phyloP scores from a whole-genome alignment of 495 filamentous ascomycete species.

The Xylaria acuta region DNA sequence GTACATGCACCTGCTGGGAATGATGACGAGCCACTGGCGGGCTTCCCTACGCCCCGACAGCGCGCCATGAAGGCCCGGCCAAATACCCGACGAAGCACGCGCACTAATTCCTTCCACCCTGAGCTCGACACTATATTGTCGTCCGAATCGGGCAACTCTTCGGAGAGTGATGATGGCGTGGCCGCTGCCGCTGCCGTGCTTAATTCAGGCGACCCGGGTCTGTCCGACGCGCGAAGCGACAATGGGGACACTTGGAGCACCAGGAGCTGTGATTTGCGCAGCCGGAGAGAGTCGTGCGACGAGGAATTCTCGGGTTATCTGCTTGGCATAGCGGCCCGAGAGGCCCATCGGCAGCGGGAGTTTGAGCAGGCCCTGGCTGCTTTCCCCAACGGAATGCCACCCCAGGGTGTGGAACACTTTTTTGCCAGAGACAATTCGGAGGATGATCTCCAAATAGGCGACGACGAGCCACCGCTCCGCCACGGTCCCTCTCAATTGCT shows the following conservation, averaged over 20 bases:
- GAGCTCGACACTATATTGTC: constrained; percentile 48
- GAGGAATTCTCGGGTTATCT: constrained; percentile 75
- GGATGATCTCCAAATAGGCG: constrained; percentile 43
- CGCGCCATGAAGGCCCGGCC: constrained; percentile 46
- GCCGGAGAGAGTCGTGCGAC: constrained; percentile 67
- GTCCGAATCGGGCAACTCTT: constrained; percentile 44
- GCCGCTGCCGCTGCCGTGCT: constrained; percentile 33
- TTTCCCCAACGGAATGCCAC: constrained; percentile 54
- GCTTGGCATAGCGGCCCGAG: constrained; percentile 74
- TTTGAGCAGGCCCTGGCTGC: constrained; percentile 56
- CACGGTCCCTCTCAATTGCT: constrained; percentile 44
- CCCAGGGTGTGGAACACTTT: constrained; percentile 61
- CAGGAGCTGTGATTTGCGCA: constrained; percentile 40
- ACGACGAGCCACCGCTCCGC: constrained; percentile 43
- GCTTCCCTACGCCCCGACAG: constrained; percentile 40
- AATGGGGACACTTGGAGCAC: constrained; percentile 48
- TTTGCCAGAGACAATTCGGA: constrained; percentile 60
- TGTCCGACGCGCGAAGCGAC: constrained; percentile 31
- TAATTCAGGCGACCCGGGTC: constrained; percentile 40
- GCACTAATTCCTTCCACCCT: constrained; percentile 47
- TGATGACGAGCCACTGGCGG: constrained; percentile 27
- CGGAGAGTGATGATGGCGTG: constrained; percentile 37
- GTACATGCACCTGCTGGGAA: constrained; percentile 29
- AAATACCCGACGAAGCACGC: constrained; percentile 47
- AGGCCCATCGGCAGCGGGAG: constrained; percentile 71